Conservation (phyloP, 2,329 filamentous ascomycete genomes). For the Cladosporium sp. region DNA sequence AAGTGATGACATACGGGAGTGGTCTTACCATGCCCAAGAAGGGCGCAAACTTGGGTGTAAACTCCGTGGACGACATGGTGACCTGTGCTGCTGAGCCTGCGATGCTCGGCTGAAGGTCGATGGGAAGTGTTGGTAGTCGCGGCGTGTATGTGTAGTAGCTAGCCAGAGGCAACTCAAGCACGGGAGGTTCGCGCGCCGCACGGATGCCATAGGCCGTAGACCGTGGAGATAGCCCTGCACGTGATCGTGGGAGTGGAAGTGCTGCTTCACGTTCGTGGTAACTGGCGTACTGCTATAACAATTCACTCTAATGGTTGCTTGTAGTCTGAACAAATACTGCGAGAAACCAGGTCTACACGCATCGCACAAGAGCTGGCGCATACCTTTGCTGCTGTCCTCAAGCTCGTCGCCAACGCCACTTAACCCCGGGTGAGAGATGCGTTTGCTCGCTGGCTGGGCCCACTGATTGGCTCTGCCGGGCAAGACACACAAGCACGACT, state of each 20-base stretch:
- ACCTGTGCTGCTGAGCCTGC: not conserved
- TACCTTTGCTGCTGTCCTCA: too few relatives aligned
- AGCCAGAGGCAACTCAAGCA: not conserved
- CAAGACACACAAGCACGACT: not conserved
- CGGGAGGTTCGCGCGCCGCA: not conserved
- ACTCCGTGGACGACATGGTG: constrained; percentile 5
- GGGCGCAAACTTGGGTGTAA: constrained; percentile 73
- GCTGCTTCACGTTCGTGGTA: not conserved
- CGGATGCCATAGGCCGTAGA: not conserved
- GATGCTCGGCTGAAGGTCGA: not conserved
- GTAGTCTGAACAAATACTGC: too few relatives aligned
- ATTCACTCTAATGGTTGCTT: too few relatives aligned
- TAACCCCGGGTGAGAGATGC: too few relatives aligned
- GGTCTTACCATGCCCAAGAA: constrained; percentile 78
- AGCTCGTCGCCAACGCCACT: too few relatives aligned
- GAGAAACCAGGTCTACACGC: too few relatives aligned
- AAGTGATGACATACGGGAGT: not conserved
- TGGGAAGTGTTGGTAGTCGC: not conserved
- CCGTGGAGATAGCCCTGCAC: not conserved
- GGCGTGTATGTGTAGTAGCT: not conserved
- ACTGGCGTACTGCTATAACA: too few relatives aligned
- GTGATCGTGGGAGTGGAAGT: constrained; percentile 4
- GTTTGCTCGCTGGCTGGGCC: not conserved
- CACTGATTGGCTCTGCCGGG: not conserved
- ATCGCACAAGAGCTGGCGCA: too few relatives aligned